Evolutionary conservation across 768 basidiomycete species (phyloP), one percentile per base, ranked within the genome.

Genomic region (Trametes cingulata): DNA sequence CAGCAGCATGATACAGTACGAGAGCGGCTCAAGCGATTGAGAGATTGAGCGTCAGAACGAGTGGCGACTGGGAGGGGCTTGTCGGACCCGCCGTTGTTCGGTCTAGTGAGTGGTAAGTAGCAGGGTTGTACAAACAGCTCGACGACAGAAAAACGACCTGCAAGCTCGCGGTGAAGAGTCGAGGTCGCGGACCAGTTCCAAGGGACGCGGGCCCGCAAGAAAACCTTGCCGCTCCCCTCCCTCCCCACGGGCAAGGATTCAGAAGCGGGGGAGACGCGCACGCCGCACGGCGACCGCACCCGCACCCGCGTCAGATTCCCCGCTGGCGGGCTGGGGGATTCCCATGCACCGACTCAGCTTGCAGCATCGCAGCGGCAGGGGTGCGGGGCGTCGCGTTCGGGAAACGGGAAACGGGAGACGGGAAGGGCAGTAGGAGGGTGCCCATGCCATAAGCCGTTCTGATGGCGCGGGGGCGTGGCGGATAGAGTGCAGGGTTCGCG

Each of bases 31-130:
- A 42, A 33, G n/a, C 25, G 25, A 39, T 17, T 19, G 52, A n/a
- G 25, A 53, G 13, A 40, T 17, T 24, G 50, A 52, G 37, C 19
- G 37, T n/a, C n/a, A n/a, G n/a, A 19, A 22, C 19, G 22, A 10
- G 42, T 20, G n/a, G n/a, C n/a, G n/a, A n/a, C n/a, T 43, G 19
- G n/a, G 4, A 20, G 19, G 37, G 39, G 50, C 36, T 20, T 8
- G 37, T 40, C 50, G 50, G 50, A 40, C 39, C 50, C 37, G 50
- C 50, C 50, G 50, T 22, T 15, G n/a, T n/a, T n/a, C n/a, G n/a
- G n/a, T n/a, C n/a, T n/a, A n/a, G n/a, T n/a, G n/a, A n/a, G n/a
- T n/a, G n/a, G n/a, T n/a, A n/a, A n/a, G n/a, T n/a, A n/a, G n/a
- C n/a, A n/a, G n/a, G n/a, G n/a, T n/a, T n/a, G n/a, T n/a, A n/a